A percentile compares a stretch with the other conserved stretches of the same genome.
These are phyloP conservation scores for Sporothrix curviconia DNA, from an alignment of 2,329 filamentous ascomycete genomes.

Conservation along the genomic window DNA sequence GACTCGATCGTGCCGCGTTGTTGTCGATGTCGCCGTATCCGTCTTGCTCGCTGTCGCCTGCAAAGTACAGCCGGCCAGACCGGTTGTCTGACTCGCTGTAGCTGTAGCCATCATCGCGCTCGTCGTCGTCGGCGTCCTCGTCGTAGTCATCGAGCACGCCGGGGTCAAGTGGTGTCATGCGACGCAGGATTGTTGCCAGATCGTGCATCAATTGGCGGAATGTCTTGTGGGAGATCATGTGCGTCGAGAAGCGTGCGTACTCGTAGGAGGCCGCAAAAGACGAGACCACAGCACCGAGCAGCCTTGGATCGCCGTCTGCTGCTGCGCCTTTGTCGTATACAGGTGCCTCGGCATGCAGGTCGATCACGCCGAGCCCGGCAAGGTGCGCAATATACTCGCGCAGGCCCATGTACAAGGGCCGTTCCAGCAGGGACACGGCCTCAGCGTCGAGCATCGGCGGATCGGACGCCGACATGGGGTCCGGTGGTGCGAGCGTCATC, in stretches of 20 bases:
- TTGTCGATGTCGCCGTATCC: slow-evolving; percentile 40
- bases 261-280: slow-evolving; percentile 76
- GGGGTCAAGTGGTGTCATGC: slow-evolving; percentile 61
- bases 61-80: slow-evolving; percentile 1
- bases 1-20: slow-evolving; percentile 37
- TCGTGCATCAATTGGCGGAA: slow-evolving; percentile 77
- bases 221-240: slow-evolving; percentile 58
- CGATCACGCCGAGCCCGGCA: slow-evolving; percentile 57
- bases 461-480: slow-evolving; percentile 32
- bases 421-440: slow-evolving; percentile 64
- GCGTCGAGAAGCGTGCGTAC: slow-evolving; percentile 71
- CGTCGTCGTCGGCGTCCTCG: slow-evolving; percentile 22
- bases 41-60: slow-evolving; percentile 20
- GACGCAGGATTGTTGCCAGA: slow-evolving; percentile 73
- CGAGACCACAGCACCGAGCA: slow-evolving; percentile 31
- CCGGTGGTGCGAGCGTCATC: slow-evolving; percentile 69
- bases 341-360: slow-evolving; percentile 19
- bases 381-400: slow-evolving; percentile 74
- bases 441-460: slow-evolving; percentile 54
- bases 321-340: neutral
- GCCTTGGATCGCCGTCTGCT: neutral
- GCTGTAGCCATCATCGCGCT: slow-evolving; percentile 19
- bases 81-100: slow-evolving; percentile 16
- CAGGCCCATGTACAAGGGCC: slow-evolving; percentile 64
- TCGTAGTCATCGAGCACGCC: slow-evolving; percentile 37